Evolutionary conservation across 257 asterid genomes (phyloP), one percentile per base, ranked within the genome.

Genomic region (Ilex aquifolium): DNA sequence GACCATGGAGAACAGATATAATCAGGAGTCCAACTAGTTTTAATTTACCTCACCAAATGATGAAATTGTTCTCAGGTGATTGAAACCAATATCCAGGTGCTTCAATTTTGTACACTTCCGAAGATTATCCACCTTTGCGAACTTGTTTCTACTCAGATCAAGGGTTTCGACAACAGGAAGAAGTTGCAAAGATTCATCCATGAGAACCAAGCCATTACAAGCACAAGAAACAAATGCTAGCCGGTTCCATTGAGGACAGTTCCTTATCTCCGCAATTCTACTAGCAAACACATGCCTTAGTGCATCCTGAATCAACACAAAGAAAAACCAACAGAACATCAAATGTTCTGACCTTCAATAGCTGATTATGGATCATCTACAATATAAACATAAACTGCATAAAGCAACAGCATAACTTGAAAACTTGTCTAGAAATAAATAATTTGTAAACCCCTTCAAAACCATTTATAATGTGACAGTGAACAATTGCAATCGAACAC

Each of bases 141-240:
- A 85, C 84, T 82, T 90, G 82, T 93, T 93, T 72, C 97, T 76
- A 64, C 99, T 90, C 67, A 93, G 77, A 80, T 93, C 99, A 74
- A 93, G 97, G 61, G 90, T 85, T 65, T 93, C 99, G 71, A 87
- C 79, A 46, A 75, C 82, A 49, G 97, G 97, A 69, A 92, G 96
- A 69, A 92, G 95, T 76, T 83, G 97, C 83, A 92, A 77, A 21
- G 99, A 87, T 77, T 92, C 99, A 32, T 92, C 97, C 97, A 92
- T 92, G 74, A 92, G 95, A 70, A 89, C 72, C 73, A 92, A 76
- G 74, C 80, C 80, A 70, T 92, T 92, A 60, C 82, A 81, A 13
- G 99, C 94, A 57, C 97, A 89, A 12, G 99, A 92, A 63, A 87
- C 89, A 68, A 87, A 92, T 49, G 94, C 83, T 70, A 92, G 78